Evolutionary conservation across 352 stramenopile species (phyloP).

Genomic region (Phytopythium cucurbitacearum): DNA sequence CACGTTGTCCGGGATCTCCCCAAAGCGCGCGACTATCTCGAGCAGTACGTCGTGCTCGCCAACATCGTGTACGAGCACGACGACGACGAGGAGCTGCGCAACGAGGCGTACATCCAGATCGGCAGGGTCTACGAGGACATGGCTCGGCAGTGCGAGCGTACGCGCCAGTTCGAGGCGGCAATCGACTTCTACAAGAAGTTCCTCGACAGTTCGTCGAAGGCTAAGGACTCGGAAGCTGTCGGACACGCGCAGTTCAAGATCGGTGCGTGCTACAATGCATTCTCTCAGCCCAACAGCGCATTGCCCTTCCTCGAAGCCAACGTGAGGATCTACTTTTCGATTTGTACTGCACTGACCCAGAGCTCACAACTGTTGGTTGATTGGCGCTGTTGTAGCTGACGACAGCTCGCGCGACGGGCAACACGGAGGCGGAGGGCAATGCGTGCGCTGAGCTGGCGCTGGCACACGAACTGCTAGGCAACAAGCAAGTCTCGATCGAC

Average conservation of each 20-base stretch:
- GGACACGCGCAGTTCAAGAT: conserved; percentile 71
- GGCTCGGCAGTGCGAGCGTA: conserved; percentile 38
- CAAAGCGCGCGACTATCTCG: conserved; percentile 74
- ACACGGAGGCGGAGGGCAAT: conserved; percentile 74
- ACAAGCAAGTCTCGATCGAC: conserved; percentile 81
- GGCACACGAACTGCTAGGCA: conserved; percentile 76
- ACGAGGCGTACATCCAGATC: conserved; percentile 60
- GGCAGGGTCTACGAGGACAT: conserved; percentile 76
- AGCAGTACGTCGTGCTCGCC: conserved; percentile 76
- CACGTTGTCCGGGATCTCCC: conserved; percentile 65
- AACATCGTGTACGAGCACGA: conserved; percentile 63
- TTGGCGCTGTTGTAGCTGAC: conserved; percentile 29
- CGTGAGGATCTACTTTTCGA: conserved; percentile 12
- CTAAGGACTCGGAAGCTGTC: conserved; percentile 53
- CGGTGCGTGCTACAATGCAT: conserved; percentile 67
- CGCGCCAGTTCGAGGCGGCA: conserved; percentile 29
- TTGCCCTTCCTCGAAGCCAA: conserved; percentile 84
- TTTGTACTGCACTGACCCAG: not conserved
- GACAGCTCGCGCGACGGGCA: conserved; percentile 42
- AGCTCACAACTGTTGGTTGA: not conserved
- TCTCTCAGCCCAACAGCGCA: conserved; percentile 54
- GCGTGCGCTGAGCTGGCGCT: conserved; percentile 86
- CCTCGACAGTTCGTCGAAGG: conserved; percentile 63
- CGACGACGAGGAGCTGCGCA: conserved; percentile 48
- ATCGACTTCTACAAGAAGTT: conserved; percentile 78